Evolutionary conservation across 768 basidiomycete species (phyloP).

Genomic region (Tulasnella sp.): DNA sequence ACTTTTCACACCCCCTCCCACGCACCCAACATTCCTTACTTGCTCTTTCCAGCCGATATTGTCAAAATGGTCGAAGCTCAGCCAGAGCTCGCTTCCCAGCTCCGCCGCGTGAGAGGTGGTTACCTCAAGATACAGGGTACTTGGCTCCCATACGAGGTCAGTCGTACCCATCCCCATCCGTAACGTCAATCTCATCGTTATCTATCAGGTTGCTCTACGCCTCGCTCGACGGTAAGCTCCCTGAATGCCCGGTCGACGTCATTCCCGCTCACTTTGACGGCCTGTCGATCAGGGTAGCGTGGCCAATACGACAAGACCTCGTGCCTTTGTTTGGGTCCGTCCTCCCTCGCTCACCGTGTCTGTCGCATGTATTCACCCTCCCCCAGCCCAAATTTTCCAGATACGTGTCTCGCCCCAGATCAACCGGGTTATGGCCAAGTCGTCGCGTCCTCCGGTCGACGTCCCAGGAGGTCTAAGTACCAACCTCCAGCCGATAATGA

Average conservation of each 20-base stretch:
- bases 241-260: not conserved
- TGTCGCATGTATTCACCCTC: not conserved
- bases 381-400: constrained; percentile 65
- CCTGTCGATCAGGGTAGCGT: constrained; percentile 55
- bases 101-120: constrained; percentile 74
- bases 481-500: too few relatives aligned
- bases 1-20: constrained; percentile 8
- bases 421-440: constrained; percentile 82
- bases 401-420: constrained; percentile 71
- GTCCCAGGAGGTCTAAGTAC: constrained; percentile 1
- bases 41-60: constrained; percentile 54
- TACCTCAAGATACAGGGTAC: constrained; percentile 77
- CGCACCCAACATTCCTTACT: not conserved
- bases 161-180: not conserved
- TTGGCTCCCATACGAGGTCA: constrained; percentile 70
- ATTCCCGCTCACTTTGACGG: too few relatives aligned
- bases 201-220: constrained; percentile 59
- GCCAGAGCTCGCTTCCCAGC: constrained; percentile 69
- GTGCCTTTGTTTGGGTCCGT: constrained; percentile 77
- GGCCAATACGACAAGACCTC: constrained; percentile 75
- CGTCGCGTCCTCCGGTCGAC: constrained; percentile 28
- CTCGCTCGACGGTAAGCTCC: constrained; percentile 59
- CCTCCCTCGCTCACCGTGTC: not conserved
- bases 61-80: constrained; percentile 89
- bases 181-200: not conserved